Base-by-base conservation (phyloP, 805 yeast species). In the Grigorovia transvaalensis region DNA sequence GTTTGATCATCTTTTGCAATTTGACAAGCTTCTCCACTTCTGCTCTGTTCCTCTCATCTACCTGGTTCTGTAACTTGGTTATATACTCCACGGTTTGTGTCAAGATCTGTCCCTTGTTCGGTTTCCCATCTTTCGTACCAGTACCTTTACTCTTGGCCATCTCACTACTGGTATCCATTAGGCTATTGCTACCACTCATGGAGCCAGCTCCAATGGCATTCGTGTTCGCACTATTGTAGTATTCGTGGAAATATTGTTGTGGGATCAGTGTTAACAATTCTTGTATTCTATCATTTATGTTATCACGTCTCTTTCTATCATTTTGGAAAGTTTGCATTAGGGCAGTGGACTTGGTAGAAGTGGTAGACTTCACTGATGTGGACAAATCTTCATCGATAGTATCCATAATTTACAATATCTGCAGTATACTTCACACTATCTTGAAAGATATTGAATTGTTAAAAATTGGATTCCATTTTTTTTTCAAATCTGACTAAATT, bases 111-210 rank as follows among this genome's bases (percentile, higher is more conserved):
- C 95, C 95, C 67, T 86, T 86, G 61, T 85, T 85, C 0, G 95
- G 95, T 57, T 84, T 85, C 2, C 91, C 93, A 59, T 85, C 91
- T 56, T 82, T 84, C 0, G 91, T 85, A 0, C 91, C 91, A 6
- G 79, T 72, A 2, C 79, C 76, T 56, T 74, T 75, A 1, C 54
- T 49, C 45, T 56, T 62, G 3, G 15, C 13, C 17, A 27, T 5
- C n/a, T 30, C 19, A 15, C 11, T 23, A 23, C 12, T 9, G 13
- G 56, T 50, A 2, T 46, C 51, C 44, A 13, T 46, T 52, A n/a
- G 55, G 33, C 12, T 57, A 20, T 9, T 30, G n/a, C 17, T 38
- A 3, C 46, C 44, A 35, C 23, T 23, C 27, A 23, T 23, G 27
- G 6, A 23, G 27, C 27, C 27, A 23, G 27, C 27, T 23, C 27